phyloP scores from a whole-genome alignment of 177 flowering plant genomes.

The Vitis hybrid region DNA sequence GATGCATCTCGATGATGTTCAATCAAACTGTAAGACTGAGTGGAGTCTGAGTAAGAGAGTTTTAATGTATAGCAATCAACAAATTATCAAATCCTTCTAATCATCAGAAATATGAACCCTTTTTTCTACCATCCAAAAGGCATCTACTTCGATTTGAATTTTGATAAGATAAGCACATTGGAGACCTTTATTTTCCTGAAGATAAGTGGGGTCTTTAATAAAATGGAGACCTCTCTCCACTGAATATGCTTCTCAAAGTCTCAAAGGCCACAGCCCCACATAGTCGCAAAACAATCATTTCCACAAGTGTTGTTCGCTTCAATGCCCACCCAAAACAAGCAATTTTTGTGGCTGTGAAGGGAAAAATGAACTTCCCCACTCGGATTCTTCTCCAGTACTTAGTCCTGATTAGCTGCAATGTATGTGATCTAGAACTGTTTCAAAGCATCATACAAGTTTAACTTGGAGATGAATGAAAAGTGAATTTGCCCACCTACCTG shows the following conservation, averaged over 20 bases:
- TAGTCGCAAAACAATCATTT: slow-evolving; percentile 10
- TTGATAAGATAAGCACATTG: slow-evolving; percentile 5
- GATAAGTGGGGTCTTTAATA: background rate
- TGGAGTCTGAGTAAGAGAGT: slow-evolving; percentile 11
- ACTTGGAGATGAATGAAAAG: no score
- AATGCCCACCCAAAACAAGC: slow-evolving; percentile 6
- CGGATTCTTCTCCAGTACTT: background rate
- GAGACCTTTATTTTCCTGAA: background rate
- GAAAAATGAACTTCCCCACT: background rate
- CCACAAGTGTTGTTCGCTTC: background rate
- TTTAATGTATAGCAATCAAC: slow-evolving; percentile 13
- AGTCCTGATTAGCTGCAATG: background rate
- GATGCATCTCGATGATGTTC: background rate
- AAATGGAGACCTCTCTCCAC: background rate
- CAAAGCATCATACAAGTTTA: background rate
- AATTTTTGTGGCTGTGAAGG: slow-evolving; percentile 1
- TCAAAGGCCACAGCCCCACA: background rate
- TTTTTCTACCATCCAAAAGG: slow-evolving; percentile 18
- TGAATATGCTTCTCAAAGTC: background rate
- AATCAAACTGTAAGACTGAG: background rate
- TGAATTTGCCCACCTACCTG: no score
- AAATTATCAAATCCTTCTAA: slow-evolving; percentile 9
- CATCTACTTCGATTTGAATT: slow-evolving; percentile 9
- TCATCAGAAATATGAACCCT: slow-evolving; percentile 7
- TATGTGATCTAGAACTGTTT: background rate